Base-by-base conservation (phyloP, 2,329 filamentous ascomycete genomes). In the Acrocalymma vagum region DNA sequence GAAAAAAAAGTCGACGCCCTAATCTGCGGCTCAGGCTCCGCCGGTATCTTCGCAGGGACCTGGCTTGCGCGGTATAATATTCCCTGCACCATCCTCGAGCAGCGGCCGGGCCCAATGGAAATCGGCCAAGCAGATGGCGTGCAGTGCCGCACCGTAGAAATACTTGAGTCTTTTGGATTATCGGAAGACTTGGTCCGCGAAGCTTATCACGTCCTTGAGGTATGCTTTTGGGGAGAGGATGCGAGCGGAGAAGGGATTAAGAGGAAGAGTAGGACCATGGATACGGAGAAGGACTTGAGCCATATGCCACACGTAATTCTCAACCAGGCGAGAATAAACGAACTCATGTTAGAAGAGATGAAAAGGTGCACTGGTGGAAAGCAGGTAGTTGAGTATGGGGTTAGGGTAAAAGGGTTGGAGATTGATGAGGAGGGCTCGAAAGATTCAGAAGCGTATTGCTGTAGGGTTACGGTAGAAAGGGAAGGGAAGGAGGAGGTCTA, bases 81-180 rank as follows among this genome's bases (percentile, higher is more conserved):
- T 45, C 63, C 68, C 17, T 84, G 76, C 69, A 78, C 72, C 27
- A 77, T 87, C 18, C 69, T 86, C 1, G 84, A 87, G 53, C 74
- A 73, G 5, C 76, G 80, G 5, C 44, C 66, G 3, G 82, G 81
- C 0, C 81, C 80, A 1, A 71, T 86, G 33, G 56, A 72, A 26
- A 72, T 77, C 29, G 84, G 83, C 3, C 82, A 87, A 63, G 85
- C 84, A 10, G 84, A 88, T 49, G 81, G 81, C 2, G 71, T 86
- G 2, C 83, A 88, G 65, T 81, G 79, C 48, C 81, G 85, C 2
- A 87, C 83, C 0, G 72, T 88, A 2, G 84, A 90, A 64, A 87
- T 90, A n/a, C 81, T 90, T 39, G 84, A 90, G 53, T 83, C 80
- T 6, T 86, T 90, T 47, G 85, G 82, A 1, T 77, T 90, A 28